Evolutionary conservation across 2,329 filamentous ascomycete genomes (phyloP), one percentile per base, ranked within the genome.

Genomic region (Beauveria rudraprayagi): DNA sequence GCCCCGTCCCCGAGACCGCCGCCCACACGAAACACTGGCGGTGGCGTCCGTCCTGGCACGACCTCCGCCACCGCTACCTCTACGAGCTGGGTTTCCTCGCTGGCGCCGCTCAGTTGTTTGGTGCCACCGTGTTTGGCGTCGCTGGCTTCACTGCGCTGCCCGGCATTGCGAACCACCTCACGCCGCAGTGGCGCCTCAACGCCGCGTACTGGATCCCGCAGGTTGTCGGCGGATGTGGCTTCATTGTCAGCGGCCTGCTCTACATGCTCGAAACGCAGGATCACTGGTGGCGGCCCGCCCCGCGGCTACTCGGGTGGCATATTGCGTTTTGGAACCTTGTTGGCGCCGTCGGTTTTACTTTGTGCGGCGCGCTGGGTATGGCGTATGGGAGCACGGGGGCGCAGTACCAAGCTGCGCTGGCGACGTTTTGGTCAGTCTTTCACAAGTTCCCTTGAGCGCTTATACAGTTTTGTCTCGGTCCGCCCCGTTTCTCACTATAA

Each of bases 251-350:
- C 7, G 76, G 80, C 24, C 67, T 74, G 3, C 71, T 89, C 1
- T 88, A 87, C 70, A 87, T 87, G 79, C 67, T 89, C 8, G 86
- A 89, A 70, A 87, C 84, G 3, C 86, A 89, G 70, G 69, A 76
- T 46, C 79, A 76, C 51, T 89, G 86, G 86, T 88, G 82, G 66
- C 72, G 75, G 14, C 85, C 86, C 0, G 82, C 83, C 0, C 76
- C 75, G 3, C 68, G 70, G 3, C 74, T 83, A 0, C 75, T 89
- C 1, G 86, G 86, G 3, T 89, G 86, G 86, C 84, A 88, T 69
- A 81, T 89, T 65, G 86, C 84, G 0, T 70, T 81, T 9, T 89
- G 85, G 84, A 89, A 88, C 66, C 70, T 87, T 2, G 73, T 88
- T 22, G 86, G 86, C 67, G 79, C 34, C 78, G 83, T 64, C 79